A percentile compares a stretch with the other conserved stretches of the same genome.
Conservation (phyloP, 805 yeast species). For the Cyberlindnera nakhonratchasimensis region DNA sequence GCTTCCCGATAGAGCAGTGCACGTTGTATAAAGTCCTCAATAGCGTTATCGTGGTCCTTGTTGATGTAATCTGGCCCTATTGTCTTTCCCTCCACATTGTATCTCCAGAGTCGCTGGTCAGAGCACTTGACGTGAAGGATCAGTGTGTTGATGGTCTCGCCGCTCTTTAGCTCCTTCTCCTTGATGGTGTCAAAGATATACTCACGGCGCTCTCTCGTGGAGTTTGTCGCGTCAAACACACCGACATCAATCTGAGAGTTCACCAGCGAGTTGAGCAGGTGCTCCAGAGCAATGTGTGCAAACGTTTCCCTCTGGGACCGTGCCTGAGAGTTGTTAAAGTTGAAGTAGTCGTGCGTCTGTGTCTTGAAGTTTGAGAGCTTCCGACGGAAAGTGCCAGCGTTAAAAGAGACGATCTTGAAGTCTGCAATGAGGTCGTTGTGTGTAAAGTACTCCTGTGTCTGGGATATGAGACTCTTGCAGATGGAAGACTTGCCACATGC, state of each 20-base stretch:
- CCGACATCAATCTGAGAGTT: constrained; percentile 47
- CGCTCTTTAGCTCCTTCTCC: constrained; percentile 24
- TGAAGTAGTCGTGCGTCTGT: constrained; percentile 40
- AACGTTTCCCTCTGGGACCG: constrained; percentile 44
- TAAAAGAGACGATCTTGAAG: constrained; percentile 48
- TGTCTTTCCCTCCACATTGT: constrained; percentile 63
- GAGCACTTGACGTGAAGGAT: constrained; percentile 59
- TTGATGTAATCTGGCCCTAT: constrained; percentile 57
- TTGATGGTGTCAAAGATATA: constrained; percentile 20
- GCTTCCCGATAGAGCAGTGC: constrained; percentile 46
- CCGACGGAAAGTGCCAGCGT: constrained; percentile 72
- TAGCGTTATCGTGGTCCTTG: constrained; percentile 48
- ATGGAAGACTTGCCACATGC: constrained; percentile 76
- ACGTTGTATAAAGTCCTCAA: constrained; percentile 57
- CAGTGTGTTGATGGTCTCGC: constrained; percentile 42
- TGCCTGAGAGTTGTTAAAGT: constrained; percentile 41
- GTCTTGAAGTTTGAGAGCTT: constrained; percentile 34
- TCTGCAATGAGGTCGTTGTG: constrained; percentile 11
- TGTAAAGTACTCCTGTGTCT: constrained; percentile 38
- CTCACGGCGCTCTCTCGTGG: constrained; percentile 42
- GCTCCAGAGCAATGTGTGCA: constrained; percentile 49
- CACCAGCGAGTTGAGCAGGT: constrained; percentile 40
- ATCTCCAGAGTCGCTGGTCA: constrained; percentile 49
- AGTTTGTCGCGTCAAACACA: constrained; percentile 59
- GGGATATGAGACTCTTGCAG: constrained; percentile 57